Base-by-base conservation (phyloP, 1,284 basidiomycete species). In the Pterulicium gracile region DNA sequence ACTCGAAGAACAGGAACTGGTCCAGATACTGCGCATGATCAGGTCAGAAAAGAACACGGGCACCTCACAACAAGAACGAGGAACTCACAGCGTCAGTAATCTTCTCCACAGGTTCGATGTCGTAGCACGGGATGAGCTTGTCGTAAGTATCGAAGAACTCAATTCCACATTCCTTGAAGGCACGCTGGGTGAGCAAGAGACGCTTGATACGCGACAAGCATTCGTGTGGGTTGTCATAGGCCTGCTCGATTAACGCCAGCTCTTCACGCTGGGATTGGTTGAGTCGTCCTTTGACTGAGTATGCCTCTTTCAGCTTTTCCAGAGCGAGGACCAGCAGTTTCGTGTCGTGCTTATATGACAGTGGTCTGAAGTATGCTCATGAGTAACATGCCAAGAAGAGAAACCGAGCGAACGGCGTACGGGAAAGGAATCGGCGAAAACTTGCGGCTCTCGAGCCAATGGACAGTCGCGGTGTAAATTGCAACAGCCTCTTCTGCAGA, bases 401-500 rank as follows among this genome's bases (percentile, higher is more conserved):
- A 43, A 35, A 41, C 32, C 10, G 35, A 7, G 36, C 15, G 2
- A 36, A 42, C 12, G 5, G 62, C 80, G 58, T 58, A 85, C 73
- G 94, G 94, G 82, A 98, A 98, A 41, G 94, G 93, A 56, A 97
- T 98, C 1, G 94, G 94, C 3, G 92, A 87, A 64, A 94, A 97
- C 63, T 97, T 96, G 54, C 93, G 78, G 57, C 85, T 91, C 65
- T 98, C 94, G 21, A 97, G 73, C 93, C 93, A 98, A 65, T 97
- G 93, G 3, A 96, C 94, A 0, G 93, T 97, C 14, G 92, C 90
- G 0, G 93, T 95, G 65, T 97, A 97, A 58, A 97, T 91, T 1
- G 93, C 93, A 15, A 97, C 93, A 44, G 93, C 94, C 62, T 97
- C 94, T 63, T 97, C 94, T 3, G 93, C 90, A 55, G 88, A 94